Evolutionary conservation across 2,329 filamentous ascomycete genomes (phyloP).

Genomic region (Magnaporthiopsis poae): DNA sequence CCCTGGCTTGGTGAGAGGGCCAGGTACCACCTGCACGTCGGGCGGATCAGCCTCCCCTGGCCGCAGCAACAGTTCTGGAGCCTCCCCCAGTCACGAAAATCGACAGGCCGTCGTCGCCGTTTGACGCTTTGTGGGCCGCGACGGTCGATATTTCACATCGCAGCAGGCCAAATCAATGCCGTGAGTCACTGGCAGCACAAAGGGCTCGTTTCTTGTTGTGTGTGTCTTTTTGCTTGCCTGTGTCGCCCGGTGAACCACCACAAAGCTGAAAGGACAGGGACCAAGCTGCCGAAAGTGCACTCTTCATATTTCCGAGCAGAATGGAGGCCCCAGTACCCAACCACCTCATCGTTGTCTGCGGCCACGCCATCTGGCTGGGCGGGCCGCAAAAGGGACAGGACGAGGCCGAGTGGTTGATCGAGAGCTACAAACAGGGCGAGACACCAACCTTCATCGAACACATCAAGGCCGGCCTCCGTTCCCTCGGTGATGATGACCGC

Average conservation of each 20-base stretch:
- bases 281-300: not conserved
- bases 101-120: not conserved
- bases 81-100: not conserved
- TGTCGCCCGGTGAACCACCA: not conserved
- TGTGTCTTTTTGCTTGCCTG: not conserved
- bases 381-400: constrained; percentile 40
- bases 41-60: not conserved
- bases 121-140: not conserved
- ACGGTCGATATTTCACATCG: not conserved
- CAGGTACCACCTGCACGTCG: not conserved
- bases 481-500: constrained; percentile 34
- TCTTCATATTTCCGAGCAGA: not conserved
- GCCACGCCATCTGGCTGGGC: constrained; percentile 68
- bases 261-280: not conserved
- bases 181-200: not conserved
- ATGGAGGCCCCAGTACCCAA: constrained; percentile 17
- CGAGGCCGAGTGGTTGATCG: constrained; percentile 62
- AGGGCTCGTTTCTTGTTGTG: not conserved
- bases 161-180: not conserved
- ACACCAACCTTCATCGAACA: constrained; percentile 72
- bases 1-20: not conserved
- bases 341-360: constrained; percentile 70
- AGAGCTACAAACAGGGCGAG: constrained; percentile 67
- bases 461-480: constrained; percentile 52
- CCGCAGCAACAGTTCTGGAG: no score